Conservation (phyloP, 208 protist species). For the Trypanosomatidae sp. region DNA sequence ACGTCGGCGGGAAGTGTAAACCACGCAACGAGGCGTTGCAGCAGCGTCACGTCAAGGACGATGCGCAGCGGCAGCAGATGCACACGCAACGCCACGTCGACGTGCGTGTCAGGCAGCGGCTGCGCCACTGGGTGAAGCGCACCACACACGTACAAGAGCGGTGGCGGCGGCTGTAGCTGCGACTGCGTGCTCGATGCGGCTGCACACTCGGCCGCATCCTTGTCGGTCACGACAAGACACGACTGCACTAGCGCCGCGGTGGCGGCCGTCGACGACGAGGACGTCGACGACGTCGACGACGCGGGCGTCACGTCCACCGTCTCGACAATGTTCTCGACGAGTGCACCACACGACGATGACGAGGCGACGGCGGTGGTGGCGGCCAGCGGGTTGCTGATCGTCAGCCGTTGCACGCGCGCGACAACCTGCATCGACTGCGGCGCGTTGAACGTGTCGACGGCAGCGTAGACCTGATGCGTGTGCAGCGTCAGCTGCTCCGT, state of each 20-base stretch:
- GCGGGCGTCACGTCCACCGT: slow-evolving; percentile 3
- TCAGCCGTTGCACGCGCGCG: slow-evolving; percentile 53
- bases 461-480: slow-evolving; percentile 31
- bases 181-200: background rate
- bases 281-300: slow-evolving; percentile 1
- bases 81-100: slow-evolving; percentile 57
- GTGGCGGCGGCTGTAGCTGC: slow-evolving; percentile 7
- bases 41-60: slow-evolving; percentile 43
- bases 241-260: background rate
- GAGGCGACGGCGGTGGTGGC: background rate
- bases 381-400: slow-evolving; percentile 28
- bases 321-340: slow-evolving; percentile 6
- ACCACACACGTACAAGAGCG: slow-evolving; percentile 41
- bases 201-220: slow-evolving; percentile 2
- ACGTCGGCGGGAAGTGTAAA: slow-evolving; percentile 47
- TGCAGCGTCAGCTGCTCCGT: slow-evolving; percentile 24
- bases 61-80: slow-evolving; percentile 61
- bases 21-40: slow-evolving; percentile 38
- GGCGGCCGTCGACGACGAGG: background rate
- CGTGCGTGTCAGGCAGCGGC: slow-evolving; percentile 32
- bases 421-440: slow-evolving; percentile 31
- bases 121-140: slow-evolving; percentile 55
- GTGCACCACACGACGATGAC: too few relatives aligned
- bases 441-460: slow-evolving; percentile 36
- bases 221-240: slow-evolving; percentile 2